Percentiles rank a stretch among this genome's conserved stretches.
Conservation (phyloP, 495 filamentous ascomycete species). For the Xylaria sp. region DNA sequence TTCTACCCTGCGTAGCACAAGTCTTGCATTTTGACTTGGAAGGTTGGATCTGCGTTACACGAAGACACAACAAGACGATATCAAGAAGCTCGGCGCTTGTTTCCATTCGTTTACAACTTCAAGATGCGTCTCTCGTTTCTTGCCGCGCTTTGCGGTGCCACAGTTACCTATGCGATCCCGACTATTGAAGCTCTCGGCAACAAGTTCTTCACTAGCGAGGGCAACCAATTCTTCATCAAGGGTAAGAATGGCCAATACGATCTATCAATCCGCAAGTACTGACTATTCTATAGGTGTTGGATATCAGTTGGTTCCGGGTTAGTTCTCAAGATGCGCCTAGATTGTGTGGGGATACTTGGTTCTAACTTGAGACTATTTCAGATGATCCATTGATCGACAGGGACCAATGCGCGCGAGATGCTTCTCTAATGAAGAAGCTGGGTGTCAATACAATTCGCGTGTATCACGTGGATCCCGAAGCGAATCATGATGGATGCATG, state of each 20-base stretch:
- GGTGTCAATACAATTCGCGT: constrained; percentile 87
- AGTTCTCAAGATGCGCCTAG: constrained; percentile 20
- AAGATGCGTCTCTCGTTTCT: constrained; percentile 46
- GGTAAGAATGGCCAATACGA: constrained; percentile 53
- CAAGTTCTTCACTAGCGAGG: constrained; percentile 83
- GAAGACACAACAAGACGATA: neutral
- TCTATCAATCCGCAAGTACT: constrained; percentile 15
- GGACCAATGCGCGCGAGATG: constrained; percentile 80
- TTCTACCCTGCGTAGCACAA: neutral
- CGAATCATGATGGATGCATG: constrained; percentile 77
- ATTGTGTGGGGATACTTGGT: neutral
- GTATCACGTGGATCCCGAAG: constrained; percentile 79
- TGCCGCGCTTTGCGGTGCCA: constrained; percentile 44
- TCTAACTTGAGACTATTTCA: constrained; percentile 8
- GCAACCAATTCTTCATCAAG: constrained; percentile 82
- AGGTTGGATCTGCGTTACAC: neutral
- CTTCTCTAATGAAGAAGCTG: constrained; percentile 76
- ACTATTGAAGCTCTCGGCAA: constrained; percentile 75
- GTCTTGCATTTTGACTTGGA: neutral
- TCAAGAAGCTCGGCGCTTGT: neutral
- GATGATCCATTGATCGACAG: constrained; percentile 78
- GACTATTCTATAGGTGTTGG: constrained; percentile 65
- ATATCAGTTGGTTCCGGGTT: constrained; percentile 61
- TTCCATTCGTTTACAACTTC: constrained; percentile 26
- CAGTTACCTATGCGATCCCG: constrained; percentile 48